Evolutionary conservation across 208 protist species (phyloP), one percentile per base, ranked within the genome.

Genomic region (Trypanosoma avium): DNA sequence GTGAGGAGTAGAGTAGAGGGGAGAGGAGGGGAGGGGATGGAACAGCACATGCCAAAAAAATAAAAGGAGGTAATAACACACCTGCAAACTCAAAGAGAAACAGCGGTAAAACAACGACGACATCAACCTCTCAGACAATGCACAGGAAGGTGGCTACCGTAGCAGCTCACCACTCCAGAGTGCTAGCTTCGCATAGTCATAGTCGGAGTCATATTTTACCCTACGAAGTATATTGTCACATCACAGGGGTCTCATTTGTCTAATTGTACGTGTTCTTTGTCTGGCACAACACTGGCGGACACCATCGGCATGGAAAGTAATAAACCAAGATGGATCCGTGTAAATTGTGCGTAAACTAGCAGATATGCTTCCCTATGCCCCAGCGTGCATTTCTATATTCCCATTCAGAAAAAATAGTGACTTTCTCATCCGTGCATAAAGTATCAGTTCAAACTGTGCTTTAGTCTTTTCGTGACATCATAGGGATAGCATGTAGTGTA

Each of bases 121-220:
- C n/a, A n/a, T n/a, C n/a, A n/a, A n/a, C n/a, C n/a, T 26, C 3
- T 58, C 53, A 58, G 53, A 58, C 53, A 58, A n/a, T 27, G 56
- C 56, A 48, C 5, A 22, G n/a, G 9, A 17, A 53, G 21, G 36
- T 33, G 40, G 33, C 8, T 10, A 0, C 50, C 15, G 13, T 38
- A 46, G 54, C 54, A 60, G 33, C 32, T 22, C 15, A 4, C 4
- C 56, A 61, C 22, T 12, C 45, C 1, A 22, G 22, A 10, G 12
- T 40, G 36, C 36, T 35, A 35, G 29, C 38, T 53, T 64, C 58
- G 58, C 40, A 22, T 17, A 40, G 42, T 64, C 58, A 64, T 42
- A 45, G 58, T 64, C 58, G 58, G 45, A 4, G 38, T 80, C 74
- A 80, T 68, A 80, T 80, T 80, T 80, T 80, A 80, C 74, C 74